A percentile compares a stretch with the other conserved stretches of the same genome.
Conservation (phyloP, 2,329 filamentous ascomycete species). For the Sclerotinia sclerotiorum region DNA sequence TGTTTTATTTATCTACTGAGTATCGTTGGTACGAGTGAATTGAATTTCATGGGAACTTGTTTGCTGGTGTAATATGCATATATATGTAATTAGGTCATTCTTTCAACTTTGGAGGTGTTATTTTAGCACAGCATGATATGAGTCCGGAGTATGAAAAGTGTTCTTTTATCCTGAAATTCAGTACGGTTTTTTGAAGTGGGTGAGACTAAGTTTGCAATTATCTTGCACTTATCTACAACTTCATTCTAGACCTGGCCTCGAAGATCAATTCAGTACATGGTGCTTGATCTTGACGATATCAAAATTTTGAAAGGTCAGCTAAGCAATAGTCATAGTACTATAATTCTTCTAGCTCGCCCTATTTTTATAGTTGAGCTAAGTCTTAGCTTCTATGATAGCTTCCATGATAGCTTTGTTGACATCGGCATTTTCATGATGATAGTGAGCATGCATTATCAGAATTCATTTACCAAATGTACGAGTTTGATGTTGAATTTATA, state of each 20-base stretch:
- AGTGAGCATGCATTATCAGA: background rate
- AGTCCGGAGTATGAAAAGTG: background rate
- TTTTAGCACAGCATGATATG: background rate
- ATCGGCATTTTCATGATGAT: background rate
- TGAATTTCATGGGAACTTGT: background rate
- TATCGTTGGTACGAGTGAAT: background rate
- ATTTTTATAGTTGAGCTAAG: background rate
- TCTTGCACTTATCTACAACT: background rate
- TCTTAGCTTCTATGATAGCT: background rate
- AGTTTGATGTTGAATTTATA: background rate
- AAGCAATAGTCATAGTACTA: background rate
- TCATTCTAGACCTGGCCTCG: background rate
- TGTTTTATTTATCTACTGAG: background rate
- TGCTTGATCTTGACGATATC: background rate
- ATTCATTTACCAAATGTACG: background rate
- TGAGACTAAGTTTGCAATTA: no score
- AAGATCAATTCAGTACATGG: background rate
- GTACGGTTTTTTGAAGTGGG: no score
- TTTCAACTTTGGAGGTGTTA: background rate
- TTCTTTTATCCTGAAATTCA: no score
- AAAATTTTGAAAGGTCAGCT: background rate
- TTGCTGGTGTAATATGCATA: background rate
- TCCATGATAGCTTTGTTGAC: background rate
- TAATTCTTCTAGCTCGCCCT: background rate
- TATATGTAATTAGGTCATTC: background rate